phyloP scores from a whole-genome alignment of 169 alveolate species.

The Cystoisospora suis region DNA sequence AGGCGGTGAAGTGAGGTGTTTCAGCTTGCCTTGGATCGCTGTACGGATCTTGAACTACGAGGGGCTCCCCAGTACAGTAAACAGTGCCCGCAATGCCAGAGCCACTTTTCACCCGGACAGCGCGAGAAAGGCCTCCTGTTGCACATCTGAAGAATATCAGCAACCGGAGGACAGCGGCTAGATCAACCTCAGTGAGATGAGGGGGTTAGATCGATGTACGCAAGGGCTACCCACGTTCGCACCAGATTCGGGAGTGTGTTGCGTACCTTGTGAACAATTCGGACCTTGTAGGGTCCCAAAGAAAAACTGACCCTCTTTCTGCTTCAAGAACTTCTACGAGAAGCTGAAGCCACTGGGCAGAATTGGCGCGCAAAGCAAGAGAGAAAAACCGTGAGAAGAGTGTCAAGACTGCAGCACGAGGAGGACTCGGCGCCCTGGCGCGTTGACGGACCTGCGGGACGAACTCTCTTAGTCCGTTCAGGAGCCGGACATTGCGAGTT shows the following conservation, averaged over 20 bases:
- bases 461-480: slow-evolving; percentile 1
- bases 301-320: slow-evolving; percentile 22
- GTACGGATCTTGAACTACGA: not conserved
- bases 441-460: slow-evolving; percentile 28
- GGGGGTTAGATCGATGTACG: too few species aligned
- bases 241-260: not conserved
- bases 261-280: slow-evolving; percentile 25
- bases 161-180: not conserved
- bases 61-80: not conserved
- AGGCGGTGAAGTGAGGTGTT: not conserved
- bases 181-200: too few species aligned
- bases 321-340: not conserved
- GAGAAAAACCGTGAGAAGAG: not conserved
- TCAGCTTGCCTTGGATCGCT: not conserved
- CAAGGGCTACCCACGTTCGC: not conserved
- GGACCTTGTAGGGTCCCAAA: not conserved
- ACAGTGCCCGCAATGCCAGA: slow-evolving; percentile 10
- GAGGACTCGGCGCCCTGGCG: not conserved
- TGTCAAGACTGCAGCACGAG: not conserved
- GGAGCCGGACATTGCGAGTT: not conserved
- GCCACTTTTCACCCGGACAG: slow-evolving; percentile 22
- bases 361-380: too few species aligned
- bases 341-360: slow-evolving; percentile 39
- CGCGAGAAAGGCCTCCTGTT: not conserved
- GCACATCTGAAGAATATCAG: not conserved